Conservation (phyloP, 139 green algal species). For the Coelastrella sp. region DNA sequence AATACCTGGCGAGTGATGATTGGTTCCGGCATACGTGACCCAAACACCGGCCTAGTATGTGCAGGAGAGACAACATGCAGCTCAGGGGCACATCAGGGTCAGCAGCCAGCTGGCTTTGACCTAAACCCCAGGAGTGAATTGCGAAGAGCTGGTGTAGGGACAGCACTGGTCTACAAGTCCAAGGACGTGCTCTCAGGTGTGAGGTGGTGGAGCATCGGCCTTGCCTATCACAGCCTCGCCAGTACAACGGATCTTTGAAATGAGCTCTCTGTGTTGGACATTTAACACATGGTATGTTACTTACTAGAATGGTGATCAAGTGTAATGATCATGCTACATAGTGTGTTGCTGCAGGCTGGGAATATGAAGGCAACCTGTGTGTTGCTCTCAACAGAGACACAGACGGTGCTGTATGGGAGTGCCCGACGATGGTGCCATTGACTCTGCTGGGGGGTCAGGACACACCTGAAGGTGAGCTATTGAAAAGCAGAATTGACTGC, state of each 20-base stretch:
- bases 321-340: not conserved
- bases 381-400: not conserved
- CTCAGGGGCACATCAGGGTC: not conserved
- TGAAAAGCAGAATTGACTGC: too few relatives aligned
- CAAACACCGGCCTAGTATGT: not conserved
- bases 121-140: not conserved
- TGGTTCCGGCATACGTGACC: slow-evolving; percentile 2
- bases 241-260: not conserved
- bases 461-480: not conserved
- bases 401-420: slow-evolving; percentile 51
- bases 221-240: too few relatives aligned
- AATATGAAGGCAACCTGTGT: slow-evolving; percentile 15
- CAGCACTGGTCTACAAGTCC: slow-evolving; percentile 7
- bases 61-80: not conserved
- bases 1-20: slow-evolving; percentile 1
- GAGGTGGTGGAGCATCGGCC: not conserved
- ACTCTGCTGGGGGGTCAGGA: not conserved
- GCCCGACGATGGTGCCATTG: slow-evolving; percentile 43
- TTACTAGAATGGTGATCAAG: too few relatives aligned
- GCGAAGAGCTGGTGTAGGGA: slow-evolving; percentile 4
- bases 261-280: too few relatives aligned
- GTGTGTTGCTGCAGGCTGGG: slow-evolving; percentile 28
- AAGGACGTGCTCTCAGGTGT: slow-evolving; percentile 33
- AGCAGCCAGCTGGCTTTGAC: slow-evolving; percentile 1
- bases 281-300: too few relatives aligned